Evolutionary conservation across 441 rosid species (phyloP), one percentile per base, ranked within the genome.

Genomic region (Viola pubescens): DNA sequence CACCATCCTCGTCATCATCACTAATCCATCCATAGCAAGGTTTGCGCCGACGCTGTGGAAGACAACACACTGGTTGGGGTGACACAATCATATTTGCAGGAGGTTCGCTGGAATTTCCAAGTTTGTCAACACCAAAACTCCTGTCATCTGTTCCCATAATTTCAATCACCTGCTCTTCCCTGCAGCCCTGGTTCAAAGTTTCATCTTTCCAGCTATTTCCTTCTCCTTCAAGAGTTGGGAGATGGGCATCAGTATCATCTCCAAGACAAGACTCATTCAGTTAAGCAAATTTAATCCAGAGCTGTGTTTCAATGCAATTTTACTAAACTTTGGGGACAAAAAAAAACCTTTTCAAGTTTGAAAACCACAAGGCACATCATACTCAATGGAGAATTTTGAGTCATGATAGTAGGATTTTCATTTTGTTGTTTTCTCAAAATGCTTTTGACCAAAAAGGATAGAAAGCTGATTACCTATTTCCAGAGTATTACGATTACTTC

Each of bases 401-500:
- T 19, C 26, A 19, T 19, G 34, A 26, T 26, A 1, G 34, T 26
- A 26, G 34, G 34, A 26, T 26, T 26, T 26, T 26, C 34, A 26
- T 26, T 26, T 26, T 26, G 34, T 26, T 26, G 34, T 26, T 26
- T 26, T 26, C 34, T 26, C 34, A 26, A 26, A 26, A 26, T 26
- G 34, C 34, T 26, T 19, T 26, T 26, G 34, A 26, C 34, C 34
- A 26, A 34, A 16, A 7, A 42, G 12, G 51, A 64, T 52, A 54
- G 13, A 42, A 61, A 50, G 42, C 3, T 38, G 14, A 16, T 48
- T 64, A 74, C 2, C 9, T 0, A n/a, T 34, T 34, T 19, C 77
- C 72, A 6, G 65, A 26, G 34, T 26, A 26, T 26, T 26, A 26
- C 34, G 3, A 26, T 1, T 26, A 19, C 63, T 52, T n/a, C 38